Conservation (phyloP, 1,284 basidiomycete genomes). For the Tylopilus sp. region DNA sequence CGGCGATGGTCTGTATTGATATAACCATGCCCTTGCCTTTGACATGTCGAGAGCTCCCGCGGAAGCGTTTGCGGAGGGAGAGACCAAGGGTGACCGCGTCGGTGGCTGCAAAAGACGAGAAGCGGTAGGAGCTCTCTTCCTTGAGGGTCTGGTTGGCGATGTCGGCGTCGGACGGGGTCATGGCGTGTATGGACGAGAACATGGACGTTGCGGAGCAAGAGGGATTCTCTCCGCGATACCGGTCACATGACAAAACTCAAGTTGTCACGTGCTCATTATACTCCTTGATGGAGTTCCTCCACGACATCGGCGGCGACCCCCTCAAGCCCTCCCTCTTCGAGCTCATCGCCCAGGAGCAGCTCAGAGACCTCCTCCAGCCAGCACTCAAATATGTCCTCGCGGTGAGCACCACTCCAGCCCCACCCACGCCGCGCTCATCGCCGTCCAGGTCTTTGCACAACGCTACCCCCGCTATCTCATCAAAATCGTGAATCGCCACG, state of each 20-base stretch:
- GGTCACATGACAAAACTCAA: conserved; percentile 34
- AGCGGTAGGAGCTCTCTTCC: conserved; percentile 68
- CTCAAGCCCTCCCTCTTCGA: conserved; percentile 93
- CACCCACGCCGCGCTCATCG: neutral
- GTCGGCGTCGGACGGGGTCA: conserved; percentile 66
- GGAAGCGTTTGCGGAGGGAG: conserved; percentile 76
- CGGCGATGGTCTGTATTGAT: conserved; percentile 72
- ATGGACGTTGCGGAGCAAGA: conserved; percentile 25
- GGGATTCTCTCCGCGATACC: no score
- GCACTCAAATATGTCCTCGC: conserved; percentile 94
- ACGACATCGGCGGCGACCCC: conserved; percentile 67
- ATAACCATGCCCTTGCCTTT: conserved; percentile 78
- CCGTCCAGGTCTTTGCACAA: conserved; percentile 86
- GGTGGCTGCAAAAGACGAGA: conserved; percentile 67
- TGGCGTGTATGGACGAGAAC: conserved; percentile 59
- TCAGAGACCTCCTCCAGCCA: conserved; percentile 89
- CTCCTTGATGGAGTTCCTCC: conserved; percentile 74
- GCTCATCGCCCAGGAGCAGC: conserved; percentile 92
- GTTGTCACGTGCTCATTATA: conserved; percentile 17
- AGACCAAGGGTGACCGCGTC: conserved; percentile 79
- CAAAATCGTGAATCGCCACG: conserved; percentile 89
- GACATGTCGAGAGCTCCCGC: conserved; percentile 64
- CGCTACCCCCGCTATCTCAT: conserved; percentile 92
- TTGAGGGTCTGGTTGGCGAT: conserved; percentile 65
- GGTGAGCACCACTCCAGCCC: conserved; percentile 45